Base-by-base conservation (phyloP, 768 basidiomycete species). In the Tricholoma hemisulphureum region DNA sequence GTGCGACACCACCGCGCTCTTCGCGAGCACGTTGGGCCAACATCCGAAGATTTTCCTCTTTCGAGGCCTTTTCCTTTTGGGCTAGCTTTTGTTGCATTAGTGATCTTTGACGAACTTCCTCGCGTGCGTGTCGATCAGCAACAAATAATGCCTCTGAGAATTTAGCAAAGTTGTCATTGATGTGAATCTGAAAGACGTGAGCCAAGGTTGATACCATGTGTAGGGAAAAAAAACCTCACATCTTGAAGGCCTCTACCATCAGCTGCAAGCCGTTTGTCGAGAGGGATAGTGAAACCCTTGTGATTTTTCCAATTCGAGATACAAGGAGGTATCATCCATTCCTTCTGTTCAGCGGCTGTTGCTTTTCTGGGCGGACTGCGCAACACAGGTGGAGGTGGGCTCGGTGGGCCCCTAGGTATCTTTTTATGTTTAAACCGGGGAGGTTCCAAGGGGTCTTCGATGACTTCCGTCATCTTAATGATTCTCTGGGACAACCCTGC, bases 281-380 rank as follows among this genome's bases (percentile, higher is more conserved):
- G 81, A 34, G 97, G 96, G 67, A 98, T 98, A 1, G 97, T 98
- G 72, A 95, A 99, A 83, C 97, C 97, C 76, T 98, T 99, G 86
- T 98, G 98, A 80, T 99, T 99, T 79, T 99, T 99, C 97, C 97
- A 99, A 75, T 99, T 99, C 24, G 93, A 96, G 59, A 99, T 98
- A 72, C 96, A 98, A 16, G 97, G 97, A 16, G 97, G 97, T 57
- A 99, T 98, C 95, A 98, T 97, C 97, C 97, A 98, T 67, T 98
- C 97, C 76, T 98, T 99, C 76, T 98, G 96, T 69, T 99, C 97
- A 55, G 93, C 91, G 7, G 92, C 91, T 0, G 96, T 96, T 3
- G 95, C 95, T 67, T 97, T 95, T 55, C 97, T 82, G 6, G 97
- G 97, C 10, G 97, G 97, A 78, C 91, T 94, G 35, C 95, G 86